Conservation (phyloP, 2,329 filamentous ascomycete genomes). For the Cercospora citrullina region DNA sequence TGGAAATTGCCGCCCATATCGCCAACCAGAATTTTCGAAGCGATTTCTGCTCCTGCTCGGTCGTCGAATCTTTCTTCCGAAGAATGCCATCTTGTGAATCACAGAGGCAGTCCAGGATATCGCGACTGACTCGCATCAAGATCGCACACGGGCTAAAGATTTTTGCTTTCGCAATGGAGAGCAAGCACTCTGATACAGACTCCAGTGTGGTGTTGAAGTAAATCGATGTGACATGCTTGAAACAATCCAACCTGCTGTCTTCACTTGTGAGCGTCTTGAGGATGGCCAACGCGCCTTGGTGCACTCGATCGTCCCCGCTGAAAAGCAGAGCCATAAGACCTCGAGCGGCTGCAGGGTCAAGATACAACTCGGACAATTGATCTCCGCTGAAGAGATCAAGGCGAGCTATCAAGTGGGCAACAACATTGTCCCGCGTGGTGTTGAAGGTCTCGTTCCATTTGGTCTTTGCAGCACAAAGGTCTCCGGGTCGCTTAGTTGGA, state of each 20-base stretch:
- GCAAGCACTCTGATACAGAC: constrained; percentile 58
- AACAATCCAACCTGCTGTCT: constrained; percentile 59
- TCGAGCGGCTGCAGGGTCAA: constrained; percentile 66
- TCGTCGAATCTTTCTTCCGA: constrained; percentile 57
- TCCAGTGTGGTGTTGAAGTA: constrained; percentile 59
- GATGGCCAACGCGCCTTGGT: constrained; percentile 76
- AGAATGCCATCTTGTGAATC: constrained; percentile 63
- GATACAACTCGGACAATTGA: constrained; percentile 69
- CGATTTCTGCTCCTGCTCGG: constrained; percentile 60
- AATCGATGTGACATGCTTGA: constrained; percentile 60
- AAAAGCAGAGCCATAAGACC: constrained; percentile 78
- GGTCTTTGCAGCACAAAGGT: constrained; percentile 57
- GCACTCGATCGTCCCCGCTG: constrained; percentile 75
- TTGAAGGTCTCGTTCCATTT: constrained; percentile 76
- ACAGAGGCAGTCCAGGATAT: constrained; percentile 64
- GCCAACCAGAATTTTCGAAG: constrained; percentile 79
- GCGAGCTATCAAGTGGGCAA: constrained; percentile 71
- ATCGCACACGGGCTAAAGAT: constrained; percentile 61
- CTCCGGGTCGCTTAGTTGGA: constrained; percentile 40
- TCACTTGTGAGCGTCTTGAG: constrained; percentile 80
- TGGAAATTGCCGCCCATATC: constrained; percentile 77
- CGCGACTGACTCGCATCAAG: constrained; percentile 61
- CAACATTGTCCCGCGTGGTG: constrained; percentile 63
- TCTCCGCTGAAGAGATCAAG: constrained; percentile 72
- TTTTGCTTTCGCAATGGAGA: constrained; percentile 56